Base-by-base conservation (phyloP, 306 rosid genomes). In the Coriaria nepalensis region DNA sequence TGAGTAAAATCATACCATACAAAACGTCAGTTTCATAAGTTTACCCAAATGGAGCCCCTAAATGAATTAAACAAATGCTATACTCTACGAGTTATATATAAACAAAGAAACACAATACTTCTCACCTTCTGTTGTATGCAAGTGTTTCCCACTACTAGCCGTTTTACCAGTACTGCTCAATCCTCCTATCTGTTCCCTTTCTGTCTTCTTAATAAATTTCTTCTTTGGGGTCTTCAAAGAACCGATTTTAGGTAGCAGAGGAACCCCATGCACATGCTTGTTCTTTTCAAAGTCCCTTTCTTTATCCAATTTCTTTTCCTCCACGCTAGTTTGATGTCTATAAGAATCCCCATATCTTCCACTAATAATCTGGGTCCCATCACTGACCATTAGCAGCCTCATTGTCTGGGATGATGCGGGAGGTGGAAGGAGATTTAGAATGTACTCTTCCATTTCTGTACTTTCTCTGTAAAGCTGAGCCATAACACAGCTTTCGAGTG, bases 401-500 rank as follows among this genome's bases (percentile, higher is more conserved):
- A 47, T 53, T 37, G 75, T 43, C 29, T 20, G 29, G 37, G 79
- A 29, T 43, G 20, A 34, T 29, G 78, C 53, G 9, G 60, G 63
- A 2, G 72, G 67, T 49, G 78, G 70, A 68, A 37, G 61, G 52
- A 77, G 64, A 47, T 67, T 62, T 52, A 75, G 68, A 53, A 63
- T 68, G 51, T 56, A 67, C 50, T 81, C 78, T 60, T 76, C 75
- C 60, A 71, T 61, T 63, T 75, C 72, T 43, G 73, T 65, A 43
- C 50, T 82, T 55, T 80, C 87, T 43, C 58, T 78, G 69, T 66
- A 78, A 9, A 78, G 73, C 53, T 85, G 87, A 68, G 93, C 83
- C 83, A 81, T 48, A 37, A 78, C 75, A 62, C 96, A 82, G 75
- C 94, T 72, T 54, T 82, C 86, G 41, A 86, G 65, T 14, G 96